Evolutionary conservation across 2,329 filamentous ascomycete species (phyloP).

Genomic region (Xylariales sp.): DNA sequence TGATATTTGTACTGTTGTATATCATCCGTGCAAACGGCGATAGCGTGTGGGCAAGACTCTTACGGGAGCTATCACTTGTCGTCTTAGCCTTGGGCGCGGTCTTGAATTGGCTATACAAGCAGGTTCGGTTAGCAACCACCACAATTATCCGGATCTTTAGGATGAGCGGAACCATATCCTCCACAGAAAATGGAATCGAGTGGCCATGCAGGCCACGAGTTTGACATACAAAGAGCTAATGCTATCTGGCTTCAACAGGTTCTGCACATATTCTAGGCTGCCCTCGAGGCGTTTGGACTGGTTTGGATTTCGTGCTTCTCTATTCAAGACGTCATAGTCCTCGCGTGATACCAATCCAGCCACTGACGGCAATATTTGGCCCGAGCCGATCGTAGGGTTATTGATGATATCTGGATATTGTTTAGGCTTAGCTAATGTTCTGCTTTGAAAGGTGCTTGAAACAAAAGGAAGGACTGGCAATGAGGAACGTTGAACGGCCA

Average conservation of each 20-base stretch:
- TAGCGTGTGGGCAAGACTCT: slow-evolving; percentile 34
- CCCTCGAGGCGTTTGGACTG: slow-evolving; percentile 65
- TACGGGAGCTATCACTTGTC: slow-evolving; percentile 20
- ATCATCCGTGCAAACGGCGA: slow-evolving; percentile 48
- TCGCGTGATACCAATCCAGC: slow-evolving; percentile 45
- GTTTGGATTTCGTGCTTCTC: slow-evolving; percentile 56
- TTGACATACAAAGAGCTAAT: slow-evolving; percentile 64
- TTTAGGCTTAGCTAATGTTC: no score
- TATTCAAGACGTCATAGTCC: slow-evolving; percentile 65
- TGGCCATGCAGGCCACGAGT: no score
- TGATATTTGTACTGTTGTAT: slow-evolving; percentile 35
- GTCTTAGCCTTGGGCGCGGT: slow-evolving; percentile 32
- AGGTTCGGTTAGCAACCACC: no score
- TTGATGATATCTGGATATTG: slow-evolving; percentile 64
- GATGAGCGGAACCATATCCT: no score
- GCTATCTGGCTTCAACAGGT: slow-evolving; percentile 67
- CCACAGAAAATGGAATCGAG: no score
- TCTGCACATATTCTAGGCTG: slow-evolving; percentile 69
- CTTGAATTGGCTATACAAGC: slow-evolving; percentile 52
- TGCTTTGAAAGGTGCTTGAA: no score
- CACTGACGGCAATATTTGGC: slow-evolving; percentile 47
- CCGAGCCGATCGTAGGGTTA: slow-evolving; percentile 56
- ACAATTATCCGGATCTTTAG: no score
- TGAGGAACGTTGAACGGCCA: no score
- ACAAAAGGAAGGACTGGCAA: slow-evolving; percentile 1